Conservation (phyloP, 257 asterid genomes). For the Plantago major region DNA sequence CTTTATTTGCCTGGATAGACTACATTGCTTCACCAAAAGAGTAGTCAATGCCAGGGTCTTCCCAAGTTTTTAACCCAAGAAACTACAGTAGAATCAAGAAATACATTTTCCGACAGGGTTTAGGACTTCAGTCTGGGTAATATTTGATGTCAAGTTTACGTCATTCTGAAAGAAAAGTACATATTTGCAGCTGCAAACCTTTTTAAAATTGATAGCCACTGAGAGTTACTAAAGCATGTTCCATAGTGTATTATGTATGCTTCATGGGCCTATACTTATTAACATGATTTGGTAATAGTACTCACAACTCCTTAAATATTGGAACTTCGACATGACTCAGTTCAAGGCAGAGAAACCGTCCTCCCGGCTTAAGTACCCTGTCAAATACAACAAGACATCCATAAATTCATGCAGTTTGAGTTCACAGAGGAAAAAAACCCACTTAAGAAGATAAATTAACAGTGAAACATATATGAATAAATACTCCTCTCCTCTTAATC, state of each 20-base stretch:
- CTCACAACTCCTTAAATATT: conserved; percentile 74
- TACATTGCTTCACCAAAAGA: too few species aligned
- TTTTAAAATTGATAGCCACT: conserved; percentile 10
- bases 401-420: neutral
- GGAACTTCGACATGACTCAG: conserved; percentile 85
- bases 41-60: too few species aligned
- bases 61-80: too few species aligned
- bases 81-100: too few species aligned
- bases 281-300: conserved; percentile 11
- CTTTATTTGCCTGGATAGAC: too few species aligned
- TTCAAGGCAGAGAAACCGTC: conserved; percentile 97
- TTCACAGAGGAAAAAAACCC: neutral
- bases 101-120: too few species aligned
- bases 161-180: neutral
- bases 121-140: neutral
- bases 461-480: neutral
- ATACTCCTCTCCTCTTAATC: neutral
- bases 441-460: neutral
- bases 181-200: neutral
- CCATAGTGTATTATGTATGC: neutral
- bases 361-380: conserved; percentile 94
- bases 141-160: neutral
- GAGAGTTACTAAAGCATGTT: neutral
- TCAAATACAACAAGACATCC: conserved; percentile 18
- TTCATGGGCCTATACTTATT: conserved; percentile 1